A percentile compares a stretch with the other conserved stretches of the same genome.
phyloP scores from a whole-genome alignment of 805 yeast species.

The Sugiyamaella valdiviana region DNA sequence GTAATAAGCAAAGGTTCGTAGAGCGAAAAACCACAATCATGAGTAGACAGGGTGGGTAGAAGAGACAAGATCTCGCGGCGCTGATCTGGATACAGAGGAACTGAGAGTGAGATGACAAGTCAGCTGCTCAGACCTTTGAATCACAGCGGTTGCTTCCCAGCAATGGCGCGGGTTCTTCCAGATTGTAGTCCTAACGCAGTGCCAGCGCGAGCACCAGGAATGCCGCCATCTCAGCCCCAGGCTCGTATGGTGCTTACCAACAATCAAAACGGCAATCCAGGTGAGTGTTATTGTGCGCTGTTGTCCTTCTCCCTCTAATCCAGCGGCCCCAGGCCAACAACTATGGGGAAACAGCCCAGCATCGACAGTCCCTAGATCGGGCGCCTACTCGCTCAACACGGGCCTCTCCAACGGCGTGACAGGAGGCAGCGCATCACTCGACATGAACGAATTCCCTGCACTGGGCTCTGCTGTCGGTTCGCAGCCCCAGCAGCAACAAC shows the following conservation, averaged over 20 bases:
- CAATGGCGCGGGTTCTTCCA: no score
- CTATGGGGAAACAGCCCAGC: neutral
- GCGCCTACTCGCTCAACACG: neutral
- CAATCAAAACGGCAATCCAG: neutral
- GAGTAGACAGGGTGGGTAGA: conserved; percentile 12
- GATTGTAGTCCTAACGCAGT: neutral
- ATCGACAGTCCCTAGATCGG: neutral
- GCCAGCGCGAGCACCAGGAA: conserved; percentile 3
- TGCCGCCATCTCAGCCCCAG: conserved; percentile 7
- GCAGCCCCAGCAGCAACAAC: conserved; percentile 4
- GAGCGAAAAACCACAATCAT: neutral
- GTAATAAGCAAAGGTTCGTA: neutral
- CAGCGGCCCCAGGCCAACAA: neutral
- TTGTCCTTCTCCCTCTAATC: neutral
- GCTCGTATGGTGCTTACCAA: neutral
- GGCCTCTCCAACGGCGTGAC: neutral
- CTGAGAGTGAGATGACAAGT: no score
- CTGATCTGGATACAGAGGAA: no score
- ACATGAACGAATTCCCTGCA: conserved; percentile 25
- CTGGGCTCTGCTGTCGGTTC: conserved; percentile 18
- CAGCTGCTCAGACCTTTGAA: no score
- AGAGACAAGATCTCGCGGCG: neutral
- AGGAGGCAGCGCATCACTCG: conserved; percentile 10
- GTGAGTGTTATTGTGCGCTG: neutral
- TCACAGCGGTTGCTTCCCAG: no score